Base-by-base conservation (phyloP, 2,329 filamentous ascomycete genomes). In the Xylaria sp. region DNA sequence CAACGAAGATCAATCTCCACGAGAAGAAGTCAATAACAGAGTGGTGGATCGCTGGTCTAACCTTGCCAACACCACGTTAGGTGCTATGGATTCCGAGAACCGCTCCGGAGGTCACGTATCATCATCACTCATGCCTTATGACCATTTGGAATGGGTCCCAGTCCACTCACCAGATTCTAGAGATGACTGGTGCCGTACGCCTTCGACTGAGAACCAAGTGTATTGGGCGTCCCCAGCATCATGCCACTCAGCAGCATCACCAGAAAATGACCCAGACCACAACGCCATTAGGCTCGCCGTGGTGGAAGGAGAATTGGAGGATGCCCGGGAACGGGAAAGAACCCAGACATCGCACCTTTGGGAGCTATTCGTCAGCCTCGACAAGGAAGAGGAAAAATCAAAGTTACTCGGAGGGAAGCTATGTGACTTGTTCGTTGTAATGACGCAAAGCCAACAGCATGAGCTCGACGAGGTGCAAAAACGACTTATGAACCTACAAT, bases 381-480 rank as follows among this genome's bases (percentile, higher is more conserved):
- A 56, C 13, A 23, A 56, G 3, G 38, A 69, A 26, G 28, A 15
- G 7, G 7, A 6, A 5, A 11, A 38, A 20, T 53, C 46, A 17
- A 9, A 20, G 20, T 28, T n/a, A 23, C 46, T 66, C 0, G 57
- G 31, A 10, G 13, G 11, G n/a, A 69, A 66, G 33, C 23, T 69
- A 11, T 59, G n/a, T 13, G 63, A 63, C 9, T 42, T 63, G 31
- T 63, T 69, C 53, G 20, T 56, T 4, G 6, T 63, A 23, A 17
- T 63, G 31, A 69, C 67, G 9, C 58, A 57, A 59, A 59, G 36
- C n/a, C 63, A 69, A 44, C 56, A 63, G 17, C 13, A 53, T 33
- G 63, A 69, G 36, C 40, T 69, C 10, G 64, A 63, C 51, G 57
- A 54, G 56, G 15, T 66, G 31, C 67, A 66, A 46, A 49, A 20